phyloP scores from a whole-genome alignment of 345 rosid genomes.

The Rhodamnia argentea region DNA sequence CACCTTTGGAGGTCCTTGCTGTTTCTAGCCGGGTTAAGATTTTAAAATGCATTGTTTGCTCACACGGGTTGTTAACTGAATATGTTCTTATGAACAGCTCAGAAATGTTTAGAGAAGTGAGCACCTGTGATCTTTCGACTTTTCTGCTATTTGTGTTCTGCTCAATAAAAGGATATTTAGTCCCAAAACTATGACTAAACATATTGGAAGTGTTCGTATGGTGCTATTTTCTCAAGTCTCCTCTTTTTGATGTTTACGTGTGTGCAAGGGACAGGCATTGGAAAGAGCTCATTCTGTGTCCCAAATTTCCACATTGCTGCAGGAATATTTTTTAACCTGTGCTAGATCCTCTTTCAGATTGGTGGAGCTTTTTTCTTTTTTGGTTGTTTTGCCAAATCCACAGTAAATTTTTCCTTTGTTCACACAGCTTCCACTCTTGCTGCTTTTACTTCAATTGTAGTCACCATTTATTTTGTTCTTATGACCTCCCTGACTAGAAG shows the following conservation, averaged over 20 bases:
- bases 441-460: neutral
- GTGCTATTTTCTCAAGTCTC: neutral
- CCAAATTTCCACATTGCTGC: neutral
- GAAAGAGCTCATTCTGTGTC: neutral
- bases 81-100: neutral
- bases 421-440: neutral
- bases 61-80: neutral
- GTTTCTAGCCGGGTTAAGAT: neutral
- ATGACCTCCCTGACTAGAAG: neutral
- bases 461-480: neutral
- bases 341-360: neutral
- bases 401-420: neutral
- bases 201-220: neutral
- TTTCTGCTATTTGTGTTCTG: neutral
- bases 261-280: neutral
- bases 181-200: neutral
- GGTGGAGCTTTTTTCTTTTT: neutral
- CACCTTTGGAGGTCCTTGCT: neutral
- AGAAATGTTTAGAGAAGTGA: neutral
- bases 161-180: neutral
- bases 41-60: neutral
- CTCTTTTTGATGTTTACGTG: neutral
- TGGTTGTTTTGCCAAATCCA: neutral
- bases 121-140: neutral
- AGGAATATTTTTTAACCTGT: neutral